These are phyloP conservation scores for Aphanomyces euteiches DNA, from an alignment of 352 stramenopile genomes.

Conservation along the genomic window DNA sequence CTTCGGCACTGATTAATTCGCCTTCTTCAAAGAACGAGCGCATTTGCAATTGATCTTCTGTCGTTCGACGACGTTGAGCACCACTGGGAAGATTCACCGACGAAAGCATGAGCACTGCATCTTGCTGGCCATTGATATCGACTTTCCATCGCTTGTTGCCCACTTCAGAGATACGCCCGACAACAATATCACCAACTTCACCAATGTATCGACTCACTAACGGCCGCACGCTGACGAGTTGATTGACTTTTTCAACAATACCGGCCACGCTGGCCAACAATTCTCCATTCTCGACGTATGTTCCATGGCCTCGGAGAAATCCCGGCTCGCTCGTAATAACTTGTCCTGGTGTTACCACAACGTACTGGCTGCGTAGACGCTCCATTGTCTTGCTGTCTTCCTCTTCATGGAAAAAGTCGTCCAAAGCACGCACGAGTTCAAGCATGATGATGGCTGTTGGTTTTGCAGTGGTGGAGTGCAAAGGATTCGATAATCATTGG, in stretches of 20 bases:
- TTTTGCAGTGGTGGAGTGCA: too few relatives aligned
- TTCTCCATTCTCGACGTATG: slow-evolving; percentile 87
- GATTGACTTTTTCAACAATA: slow-evolving; percentile 95
- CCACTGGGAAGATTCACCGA: slow-evolving; percentile 94
- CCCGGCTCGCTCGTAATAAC: slow-evolving; percentile 73
- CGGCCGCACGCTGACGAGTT: slow-evolving; percentile 93
- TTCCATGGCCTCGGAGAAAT: slow-evolving; percentile 92
- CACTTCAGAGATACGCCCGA: slow-evolving; percentile 93
- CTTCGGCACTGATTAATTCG: slow-evolving; percentile 93
- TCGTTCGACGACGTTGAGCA: slow-evolving; percentile 93
- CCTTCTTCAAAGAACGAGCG: slow-evolving; percentile 92
- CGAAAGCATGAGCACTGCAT: slow-evolving; percentile 88
- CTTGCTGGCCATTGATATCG: slow-evolving; percentile 84
- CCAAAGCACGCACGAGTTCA: slow-evolving; percentile 9
- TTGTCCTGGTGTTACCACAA: slow-evolving; percentile 69
- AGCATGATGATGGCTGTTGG: slow-evolving; percentile 13
- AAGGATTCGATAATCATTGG: neutral
- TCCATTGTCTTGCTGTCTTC: slow-evolving; percentile 13
- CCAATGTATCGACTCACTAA: slow-evolving; percentile 88
- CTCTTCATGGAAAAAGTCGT: slow-evolving; percentile 17
- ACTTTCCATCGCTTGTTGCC: slow-evolving; percentile 94
- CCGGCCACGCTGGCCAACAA: slow-evolving; percentile 91
- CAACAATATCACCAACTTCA: slow-evolving; percentile 96
- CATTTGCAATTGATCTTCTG: slow-evolving; percentile 97
- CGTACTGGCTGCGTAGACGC: slow-evolving; percentile 35